phyloP scores from a whole-genome alignment of 805 yeast species.

The Myxozyma geophila region DNA sequence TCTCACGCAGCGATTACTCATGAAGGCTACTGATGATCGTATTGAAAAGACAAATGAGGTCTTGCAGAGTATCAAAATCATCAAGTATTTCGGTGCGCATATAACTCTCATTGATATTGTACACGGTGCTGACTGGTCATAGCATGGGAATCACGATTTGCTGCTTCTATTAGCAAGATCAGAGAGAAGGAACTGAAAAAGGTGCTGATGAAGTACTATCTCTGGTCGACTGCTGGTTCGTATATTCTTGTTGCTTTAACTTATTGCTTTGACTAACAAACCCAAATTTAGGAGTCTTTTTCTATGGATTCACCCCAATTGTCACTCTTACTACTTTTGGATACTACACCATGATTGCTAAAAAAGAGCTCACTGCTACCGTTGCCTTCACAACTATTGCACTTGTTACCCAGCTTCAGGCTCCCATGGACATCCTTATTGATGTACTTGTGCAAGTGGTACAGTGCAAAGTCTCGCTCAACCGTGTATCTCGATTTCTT shows the following conservation, averaged over 20 bases:
- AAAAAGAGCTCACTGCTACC: conserved; percentile 74
- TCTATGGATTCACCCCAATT: conserved; percentile 71
- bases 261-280: not conserved
- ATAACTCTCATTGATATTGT: too few relatives aligned
- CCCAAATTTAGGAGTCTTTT: conserved; percentile 51
- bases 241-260: not conserved
- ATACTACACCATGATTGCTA: conserved; percentile 69
- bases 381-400: conserved; percentile 86
- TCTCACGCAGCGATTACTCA: conserved; percentile 65
- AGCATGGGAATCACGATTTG: conserved; percentile 91
- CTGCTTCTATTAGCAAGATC: conserved; percentile 64
- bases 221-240: conserved; percentile 59
- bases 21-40: conserved; percentile 83
- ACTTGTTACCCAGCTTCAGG: conserved; percentile 72
- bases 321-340: conserved; percentile 77
- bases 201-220: conserved; percentile 60
- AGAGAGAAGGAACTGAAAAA: conserved; percentile 71
- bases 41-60: conserved; percentile 91
- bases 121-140: not conserved
- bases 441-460: conserved; percentile 79
- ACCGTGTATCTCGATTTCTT: conserved; percentile 75
- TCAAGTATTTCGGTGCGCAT: conserved; percentile 72
- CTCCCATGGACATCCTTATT: conserved; percentile 80
- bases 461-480: conserved; percentile 83
- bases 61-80: conserved; percentile 86